A percentile compares a stretch with the other conserved stretches of the same genome.
phyloP scores from a whole-genome alignment of 495 filamentous ascomycete species.

The Daldinia vernicosa region DNA sequence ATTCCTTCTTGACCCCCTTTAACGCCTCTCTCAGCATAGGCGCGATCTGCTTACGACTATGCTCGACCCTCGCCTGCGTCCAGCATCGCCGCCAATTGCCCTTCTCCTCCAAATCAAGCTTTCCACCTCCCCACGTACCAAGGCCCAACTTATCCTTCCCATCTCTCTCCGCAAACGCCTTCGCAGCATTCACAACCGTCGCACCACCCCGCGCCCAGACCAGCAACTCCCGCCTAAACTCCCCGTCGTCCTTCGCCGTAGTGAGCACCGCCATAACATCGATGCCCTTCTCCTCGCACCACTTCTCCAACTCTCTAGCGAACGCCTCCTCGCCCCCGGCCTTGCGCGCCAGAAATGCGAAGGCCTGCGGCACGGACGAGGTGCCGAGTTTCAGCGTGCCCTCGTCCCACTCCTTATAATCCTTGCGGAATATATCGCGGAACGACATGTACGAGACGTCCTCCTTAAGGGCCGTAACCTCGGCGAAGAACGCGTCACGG shows the following conservation, averaged over 20 bases:
- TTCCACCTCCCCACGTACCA: conserved; percentile 59
- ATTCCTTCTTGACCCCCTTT: conserved; percentile 41
- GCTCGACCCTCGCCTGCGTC: conserved; percentile 70
- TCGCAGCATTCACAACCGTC: conserved; percentile 55
- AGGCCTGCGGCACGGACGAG: conserved; percentile 72
- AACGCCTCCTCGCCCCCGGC: conserved; percentile 53
- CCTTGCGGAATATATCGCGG: conserved; percentile 81
- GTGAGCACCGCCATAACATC: conserved; percentile 83
- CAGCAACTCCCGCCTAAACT: conserved; percentile 78
- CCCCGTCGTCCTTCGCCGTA: conserved; percentile 61
- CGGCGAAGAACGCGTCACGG: conserved; percentile 66
- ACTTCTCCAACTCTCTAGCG: conserved; percentile 53
- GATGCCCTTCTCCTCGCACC: conserved; percentile 65
- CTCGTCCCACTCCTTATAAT: conserved; percentile 92
- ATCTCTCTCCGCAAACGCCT: conserved; percentile 62
- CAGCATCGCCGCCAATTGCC: conserved; percentile 64
- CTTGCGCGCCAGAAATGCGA: conserved; percentile 70
- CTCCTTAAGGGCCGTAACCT: conserved; percentile 73
- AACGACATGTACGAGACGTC: conserved; percentile 73
- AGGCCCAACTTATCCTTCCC: conserved; percentile 62
- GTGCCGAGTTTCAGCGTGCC: conserved; percentile 71
- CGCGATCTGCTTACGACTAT: conserved; percentile 89
- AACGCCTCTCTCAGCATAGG: conserved; percentile 79
- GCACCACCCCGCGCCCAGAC: conserved; percentile 65
- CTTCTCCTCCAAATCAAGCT: conserved; percentile 56